These are phyloP conservation scores for Populus tomentosa DNA, from an alignment of 441 rosid genomes.

Conservation along the genomic window DNA sequence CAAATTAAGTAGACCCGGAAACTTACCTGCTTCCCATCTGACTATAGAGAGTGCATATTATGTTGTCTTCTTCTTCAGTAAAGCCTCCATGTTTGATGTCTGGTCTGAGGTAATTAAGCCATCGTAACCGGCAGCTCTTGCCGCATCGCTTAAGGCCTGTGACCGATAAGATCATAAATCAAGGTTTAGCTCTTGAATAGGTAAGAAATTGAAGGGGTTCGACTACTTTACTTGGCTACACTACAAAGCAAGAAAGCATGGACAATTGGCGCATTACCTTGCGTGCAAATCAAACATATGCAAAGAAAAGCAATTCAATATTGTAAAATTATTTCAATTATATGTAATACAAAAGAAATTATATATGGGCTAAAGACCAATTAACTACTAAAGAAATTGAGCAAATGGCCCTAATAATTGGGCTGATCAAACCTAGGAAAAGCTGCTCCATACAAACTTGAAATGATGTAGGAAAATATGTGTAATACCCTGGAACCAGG, in stretches of 20 bases:
- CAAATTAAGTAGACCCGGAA: not conserved
- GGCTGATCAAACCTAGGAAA: too few species aligned
- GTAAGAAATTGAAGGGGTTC: not conserved
- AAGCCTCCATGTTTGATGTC: constrained; percentile 57
- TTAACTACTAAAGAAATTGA: too few species aligned
- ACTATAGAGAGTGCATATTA: constrained; percentile 39
- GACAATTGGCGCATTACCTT: too few species aligned
- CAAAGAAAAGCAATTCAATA: too few species aligned
- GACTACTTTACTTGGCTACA: not conserved
- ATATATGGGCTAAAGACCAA: too few species aligned
- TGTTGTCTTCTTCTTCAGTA: constrained; percentile 46
- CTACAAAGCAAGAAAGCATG: too few species aligned
- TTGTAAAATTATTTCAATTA: too few species aligned
- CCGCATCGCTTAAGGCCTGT: constrained; percentile 60
- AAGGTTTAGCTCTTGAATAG: not conserved
- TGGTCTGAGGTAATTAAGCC: constrained; percentile 60
- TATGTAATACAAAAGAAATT: too few species aligned
- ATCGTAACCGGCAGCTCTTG: constrained; percentile 56
- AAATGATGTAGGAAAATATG: not conserved
- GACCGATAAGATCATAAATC: not conserved
- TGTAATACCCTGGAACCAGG: not conserved
- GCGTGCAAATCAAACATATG: too few species aligned
- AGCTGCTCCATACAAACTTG: not conserved
- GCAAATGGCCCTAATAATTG: too few species aligned
- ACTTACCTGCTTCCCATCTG: constrained; percentile 56